Evolutionary conservation across 768 basidiomycete genomes (phyloP).

Genomic region (Tulasnella sp.): DNA sequence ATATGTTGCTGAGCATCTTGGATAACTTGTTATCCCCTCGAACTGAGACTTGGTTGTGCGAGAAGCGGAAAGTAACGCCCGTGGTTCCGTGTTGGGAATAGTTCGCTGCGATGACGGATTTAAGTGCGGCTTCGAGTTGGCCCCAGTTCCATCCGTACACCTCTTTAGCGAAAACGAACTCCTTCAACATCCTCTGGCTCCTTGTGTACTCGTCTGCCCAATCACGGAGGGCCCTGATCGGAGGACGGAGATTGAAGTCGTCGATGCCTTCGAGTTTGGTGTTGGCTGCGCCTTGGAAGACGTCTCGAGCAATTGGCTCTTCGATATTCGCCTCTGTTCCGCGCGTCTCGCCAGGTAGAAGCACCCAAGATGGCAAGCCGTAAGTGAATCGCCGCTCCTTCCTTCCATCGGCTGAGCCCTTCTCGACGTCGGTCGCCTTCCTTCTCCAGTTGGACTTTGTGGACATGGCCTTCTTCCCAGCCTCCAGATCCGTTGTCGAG

Average conservation of each 20-base stretch:
- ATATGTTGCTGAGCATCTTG: constrained; percentile 57
- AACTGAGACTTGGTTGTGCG: constrained; percentile 49
- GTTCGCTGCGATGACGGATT: constrained; percentile 33
- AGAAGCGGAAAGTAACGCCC: constrained; percentile 43
- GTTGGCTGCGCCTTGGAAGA: background rate
- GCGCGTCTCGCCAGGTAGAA: constrained; percentile 8
- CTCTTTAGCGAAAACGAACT: constrained; percentile 67
- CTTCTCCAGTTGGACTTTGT: constrained; percentile 18
- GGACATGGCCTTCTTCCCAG: constrained; percentile 20
- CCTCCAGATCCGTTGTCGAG: constrained; percentile 29
- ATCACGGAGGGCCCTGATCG: constrained; percentile 55
- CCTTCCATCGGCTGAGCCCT: background rate
- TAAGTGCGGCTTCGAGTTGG: constrained; percentile 29
- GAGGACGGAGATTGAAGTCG: constrained; percentile 25
- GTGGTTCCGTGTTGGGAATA: constrained; percentile 34
- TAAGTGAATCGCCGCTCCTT: background rate
- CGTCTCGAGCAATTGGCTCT: background rate
- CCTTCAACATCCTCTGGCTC: constrained; percentile 62
- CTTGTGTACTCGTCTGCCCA: constrained; percentile 82
- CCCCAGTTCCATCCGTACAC: constrained; percentile 52
- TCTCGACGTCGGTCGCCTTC: constrained; percentile 37
- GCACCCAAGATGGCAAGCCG: constrained; percentile 46
- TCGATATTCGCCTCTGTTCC: constrained; percentile 14
- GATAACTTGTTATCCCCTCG: constrained; percentile 63
- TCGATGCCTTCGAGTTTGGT: background rate